Evolutionary conservation across 345 rosid genomes (phyloP), one percentile per base, ranked within the genome.

Genomic region (Populus ilicifolia): DNA sequence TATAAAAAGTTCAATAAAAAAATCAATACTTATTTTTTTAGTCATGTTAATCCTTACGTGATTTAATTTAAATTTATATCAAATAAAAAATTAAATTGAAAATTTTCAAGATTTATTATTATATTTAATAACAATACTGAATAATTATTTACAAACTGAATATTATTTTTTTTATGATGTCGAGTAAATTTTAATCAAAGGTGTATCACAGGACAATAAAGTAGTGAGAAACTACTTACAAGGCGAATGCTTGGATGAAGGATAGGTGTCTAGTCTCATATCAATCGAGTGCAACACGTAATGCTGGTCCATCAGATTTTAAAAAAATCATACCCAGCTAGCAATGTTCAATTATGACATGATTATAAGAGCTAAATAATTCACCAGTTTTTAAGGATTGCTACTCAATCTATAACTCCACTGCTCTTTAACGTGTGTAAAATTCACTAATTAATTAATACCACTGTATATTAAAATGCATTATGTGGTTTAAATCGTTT

Each of bases 31-130:
- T 33, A 0, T 33, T 33, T 33, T 33, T 4, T 0, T 33, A 0
- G 0, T 33, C 0, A 4, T 33, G 0, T 33, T 0, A 33, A 33
- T 4, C 0, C 0, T 33, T 0, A 33, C 5, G 4, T 4, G 5
- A 5, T 33, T 33, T 33, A 8, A 38, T 38, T 38, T 38, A 38
- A 38, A 38, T 1, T 38, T 8, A 38, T 7, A 8, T 7, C 4
- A 4, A 0, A 8, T 1, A 33, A 33, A 9, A 8, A 38, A 9
- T 38, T 38, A 38, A 1, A 38, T 6, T 1, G 2, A 1, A 38
- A 38, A 1, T 0, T 38, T 38, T 38, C 36, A 8, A 38, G 0
- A 38, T 38, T 38, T 38, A 7, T 38, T 38, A 4, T 36, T 36
- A 36, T 5, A 5, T 36, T 36, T 5, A 36, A 36, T 36, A 36